Conservation (phyloP, 2,329 filamentous ascomycete genomes). For the Talaromyces sp. region DNA sequence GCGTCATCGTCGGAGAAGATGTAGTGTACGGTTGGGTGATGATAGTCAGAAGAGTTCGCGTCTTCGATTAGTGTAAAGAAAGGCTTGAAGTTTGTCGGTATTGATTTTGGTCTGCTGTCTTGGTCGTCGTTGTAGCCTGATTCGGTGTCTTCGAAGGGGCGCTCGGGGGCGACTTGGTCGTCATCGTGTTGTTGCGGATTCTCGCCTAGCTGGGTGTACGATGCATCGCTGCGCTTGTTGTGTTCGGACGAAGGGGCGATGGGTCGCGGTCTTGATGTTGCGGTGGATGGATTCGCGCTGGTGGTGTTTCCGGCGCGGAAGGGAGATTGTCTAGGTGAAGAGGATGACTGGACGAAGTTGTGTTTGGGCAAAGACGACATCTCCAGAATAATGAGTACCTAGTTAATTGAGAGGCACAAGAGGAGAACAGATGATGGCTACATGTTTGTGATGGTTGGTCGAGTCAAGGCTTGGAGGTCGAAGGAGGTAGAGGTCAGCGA, state of each 20-base stretch:
- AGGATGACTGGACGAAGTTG: conserved; percentile 26
- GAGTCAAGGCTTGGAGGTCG: background rate
- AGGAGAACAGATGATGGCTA: conserved; percentile 22
- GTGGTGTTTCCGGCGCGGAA: conserved; percentile 4
- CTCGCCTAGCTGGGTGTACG: conserved; percentile 1
- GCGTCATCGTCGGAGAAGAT: conserved; percentile 90
- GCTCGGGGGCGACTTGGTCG: background rate
- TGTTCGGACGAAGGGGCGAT: conserved; percentile 18
- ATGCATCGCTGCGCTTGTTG: background rate
- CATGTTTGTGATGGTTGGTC: conserved; percentile 25
- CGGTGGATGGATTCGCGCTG: background rate
- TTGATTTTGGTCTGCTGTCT: conserved; percentile 2
- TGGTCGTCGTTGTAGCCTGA: background rate
- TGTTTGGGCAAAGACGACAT: conserved; percentile 38
- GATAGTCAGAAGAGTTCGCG: conserved; percentile 65
- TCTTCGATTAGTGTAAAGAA: conserved; percentile 87
- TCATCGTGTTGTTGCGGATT: conserved; percentile 12
- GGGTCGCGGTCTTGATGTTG: conserved; percentile 20
- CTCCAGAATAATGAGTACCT: conserved; percentile 19
- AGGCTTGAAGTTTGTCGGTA: conserved; percentile 61
- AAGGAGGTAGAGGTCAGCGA: background rate
- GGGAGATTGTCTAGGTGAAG: conserved; percentile 27
- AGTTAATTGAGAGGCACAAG: background rate
- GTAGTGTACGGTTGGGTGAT: conserved; percentile 86
- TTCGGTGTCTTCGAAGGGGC: background rate